phyloP scores from a whole-genome alignment of 176 grass and related monocot genomes.

The Panicum miliaceum region DNA sequence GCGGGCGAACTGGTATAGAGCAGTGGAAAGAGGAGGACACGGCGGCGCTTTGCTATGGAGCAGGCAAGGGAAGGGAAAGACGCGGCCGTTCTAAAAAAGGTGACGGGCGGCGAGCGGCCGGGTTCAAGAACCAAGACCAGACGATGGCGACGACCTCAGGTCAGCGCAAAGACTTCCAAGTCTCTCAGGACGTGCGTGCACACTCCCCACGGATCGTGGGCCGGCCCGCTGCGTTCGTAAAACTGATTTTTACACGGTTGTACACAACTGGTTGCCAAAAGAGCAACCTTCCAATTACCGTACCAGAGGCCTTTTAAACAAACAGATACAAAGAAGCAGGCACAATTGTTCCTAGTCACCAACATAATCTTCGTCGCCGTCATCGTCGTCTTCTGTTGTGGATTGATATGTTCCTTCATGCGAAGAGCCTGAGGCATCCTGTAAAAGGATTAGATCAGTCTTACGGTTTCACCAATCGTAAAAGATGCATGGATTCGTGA shows the following conservation, averaged over 20 bases:
- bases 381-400: background rate
- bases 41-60: too few relatives aligned
- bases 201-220: too few relatives aligned
- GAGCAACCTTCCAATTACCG: background rate
- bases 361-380: constrained; percentile 13
- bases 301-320: background rate
- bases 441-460: constrained; percentile 21
- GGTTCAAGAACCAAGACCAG: too few relatives aligned
- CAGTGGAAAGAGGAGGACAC: background rate
- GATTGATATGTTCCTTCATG: constrained; percentile 30
- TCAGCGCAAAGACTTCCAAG: too few relatives aligned
- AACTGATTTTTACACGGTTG: background rate
- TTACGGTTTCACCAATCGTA: background rate
- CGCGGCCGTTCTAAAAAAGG: too few relatives aligned
- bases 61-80: too few relatives aligned
- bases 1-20: too few relatives aligned
- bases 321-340: background rate
- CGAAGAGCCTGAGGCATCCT: constrained; percentile 31
- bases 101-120: too few relatives aligned
- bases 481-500: background rate
- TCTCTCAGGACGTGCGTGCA: too few relatives aligned
- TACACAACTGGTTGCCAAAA: background rate
- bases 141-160: too few relatives aligned
- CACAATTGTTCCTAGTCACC: background rate
- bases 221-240: too few relatives aligned